Base-by-base conservation (phyloP, 83 land plant species). In the Thuja plicata region DNA sequence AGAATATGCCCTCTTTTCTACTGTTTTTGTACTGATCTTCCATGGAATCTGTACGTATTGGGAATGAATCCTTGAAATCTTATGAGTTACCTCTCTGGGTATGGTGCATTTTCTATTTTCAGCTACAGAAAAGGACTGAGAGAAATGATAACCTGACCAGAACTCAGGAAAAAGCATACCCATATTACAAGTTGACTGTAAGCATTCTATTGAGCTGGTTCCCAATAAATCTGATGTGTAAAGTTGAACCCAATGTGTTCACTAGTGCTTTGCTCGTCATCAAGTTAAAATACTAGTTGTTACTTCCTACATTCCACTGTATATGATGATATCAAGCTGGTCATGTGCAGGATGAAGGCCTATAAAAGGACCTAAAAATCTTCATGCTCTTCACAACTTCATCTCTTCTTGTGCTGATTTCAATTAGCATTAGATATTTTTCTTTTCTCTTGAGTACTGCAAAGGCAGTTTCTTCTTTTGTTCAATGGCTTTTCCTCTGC, bases 211-310 rank as follows among this genome's bases (percentile, higher is more conserved):
- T 37, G 19, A 86, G 87, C 87, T 86, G 87, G 74, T 52, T 5
- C 60, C 45, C 45, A 86, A 2, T 21, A 60, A 35, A 12, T 86
- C 74, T 86, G 74, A 62, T 38, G 87, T 86, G 87, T 86, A 62
- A 86, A 86, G 74, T 73, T 21, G 16, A n/a, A 60, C 0, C 37
- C 60, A 84, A 50, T n/a, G 9, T 86, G 73, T 5, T 38, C 37
- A 6, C 15, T 12, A 24, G 11, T 27, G 24, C 30, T 55, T 34
- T 34, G 8, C 19, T 1, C 7, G 3, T 35, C 8, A 8, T 32
- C 2, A 4, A 2, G 16, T 57, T 35, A 15, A 17, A 11, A 60
- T 35, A 45, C 21, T 83, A 46, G 9, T 30, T 35, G 0, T n/a
- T 55, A 11, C 16, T 11, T 5, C 4, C 5, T 0, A 21, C 7